phyloP scores from a whole-genome alignment of 306 rosid species.

The Citrullus mucosospermus region DNA sequence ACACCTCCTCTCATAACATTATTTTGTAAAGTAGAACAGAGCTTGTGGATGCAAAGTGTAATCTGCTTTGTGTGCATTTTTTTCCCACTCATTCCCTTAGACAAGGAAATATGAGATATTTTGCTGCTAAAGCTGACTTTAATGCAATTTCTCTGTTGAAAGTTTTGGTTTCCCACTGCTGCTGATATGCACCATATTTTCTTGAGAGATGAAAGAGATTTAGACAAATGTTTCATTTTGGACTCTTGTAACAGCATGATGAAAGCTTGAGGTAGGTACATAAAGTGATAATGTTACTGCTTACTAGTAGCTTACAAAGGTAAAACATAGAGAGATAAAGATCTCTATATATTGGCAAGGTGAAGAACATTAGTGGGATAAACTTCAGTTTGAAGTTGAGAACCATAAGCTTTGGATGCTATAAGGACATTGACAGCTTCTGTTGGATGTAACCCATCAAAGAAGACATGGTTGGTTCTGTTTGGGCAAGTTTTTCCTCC shows the following conservation, averaged over 20 bases:
- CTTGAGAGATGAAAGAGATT: not conserved
- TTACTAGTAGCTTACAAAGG: not conserved
- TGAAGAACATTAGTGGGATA: conserved; percentile 32
- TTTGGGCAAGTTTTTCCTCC: conserved; percentile 26
- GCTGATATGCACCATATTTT: not conserved
- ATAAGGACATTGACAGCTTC: conserved; percentile 32
- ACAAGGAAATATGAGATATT: not conserved
- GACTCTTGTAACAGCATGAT: not conserved
- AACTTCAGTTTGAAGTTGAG: conserved; percentile 24
- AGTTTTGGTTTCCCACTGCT: not conserved
- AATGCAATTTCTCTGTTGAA: not conserved
- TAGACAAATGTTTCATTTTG: not conserved
- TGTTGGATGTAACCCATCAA: conserved; percentile 42
- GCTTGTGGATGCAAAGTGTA: conserved; percentile 2
- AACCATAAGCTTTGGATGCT: conserved; percentile 29
- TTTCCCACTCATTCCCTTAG: not conserved
- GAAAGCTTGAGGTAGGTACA: not conserved
- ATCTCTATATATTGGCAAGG: not conserved
- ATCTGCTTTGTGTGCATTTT: not conserved
- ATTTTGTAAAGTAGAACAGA: conserved; percentile 6
- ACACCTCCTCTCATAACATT: conserved; percentile 1
- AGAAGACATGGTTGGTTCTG: conserved; percentile 23
- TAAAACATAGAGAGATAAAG: not conserved
- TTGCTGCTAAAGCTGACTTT: not conserved
- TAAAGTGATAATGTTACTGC: not conserved